A percentile compares a stretch with the other conserved stretches of the same genome.
These are phyloP conservation scores for Cantharellus cinnabarinus DNA, from an alignment of 768 basidiomycete species.

Conservation along the genomic window DNA sequence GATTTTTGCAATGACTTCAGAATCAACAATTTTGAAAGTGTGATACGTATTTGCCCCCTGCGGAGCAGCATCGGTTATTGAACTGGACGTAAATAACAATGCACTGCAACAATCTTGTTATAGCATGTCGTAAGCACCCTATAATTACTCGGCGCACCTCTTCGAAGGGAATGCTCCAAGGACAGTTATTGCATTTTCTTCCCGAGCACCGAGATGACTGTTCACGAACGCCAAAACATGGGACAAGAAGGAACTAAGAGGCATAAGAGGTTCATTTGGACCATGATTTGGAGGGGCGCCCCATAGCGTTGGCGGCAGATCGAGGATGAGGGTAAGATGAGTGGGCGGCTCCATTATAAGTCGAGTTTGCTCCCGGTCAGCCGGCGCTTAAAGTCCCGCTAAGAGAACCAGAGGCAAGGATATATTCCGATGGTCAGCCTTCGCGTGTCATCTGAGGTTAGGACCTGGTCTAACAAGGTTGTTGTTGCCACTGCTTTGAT, in stretches of 20 bases:
- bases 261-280: slow-evolving; percentile 30
- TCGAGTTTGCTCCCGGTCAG: too few species aligned
- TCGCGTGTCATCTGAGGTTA: too few species aligned
- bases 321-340: slow-evolving; percentile 68
- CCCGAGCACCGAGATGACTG: slow-evolving; percentile 71
- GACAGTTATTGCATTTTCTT: slow-evolving; percentile 84
- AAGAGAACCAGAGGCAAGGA: too few species aligned
- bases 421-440: too few species aligned
- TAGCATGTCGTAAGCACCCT: not conserved
- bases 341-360: too few species aligned
- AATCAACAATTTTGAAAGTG: slow-evolving; percentile 62
- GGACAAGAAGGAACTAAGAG: slow-evolving; percentile 54
- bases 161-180: slow-evolving; percentile 74
- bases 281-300: slow-evolving; percentile 18
- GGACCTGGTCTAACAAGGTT: too few species aligned
- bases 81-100: slow-evolving; percentile 31
- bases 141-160: slow-evolving; percentile 29
- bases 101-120: not conserved
- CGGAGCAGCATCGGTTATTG: slow-evolving; percentile 35
- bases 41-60: slow-evolving; percentile 66
- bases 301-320: slow-evolving; percentile 79
- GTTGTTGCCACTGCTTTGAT: too few species aligned
- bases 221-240: slow-evolving; percentile 84
- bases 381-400: too few species aligned
- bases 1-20: slow-evolving; percentile 31